A percentile compares a stretch with the other conserved stretches of the same genome.
Conservation (phyloP, 257 asterid species). For the Lithospermum erythrorhizon region DNA sequence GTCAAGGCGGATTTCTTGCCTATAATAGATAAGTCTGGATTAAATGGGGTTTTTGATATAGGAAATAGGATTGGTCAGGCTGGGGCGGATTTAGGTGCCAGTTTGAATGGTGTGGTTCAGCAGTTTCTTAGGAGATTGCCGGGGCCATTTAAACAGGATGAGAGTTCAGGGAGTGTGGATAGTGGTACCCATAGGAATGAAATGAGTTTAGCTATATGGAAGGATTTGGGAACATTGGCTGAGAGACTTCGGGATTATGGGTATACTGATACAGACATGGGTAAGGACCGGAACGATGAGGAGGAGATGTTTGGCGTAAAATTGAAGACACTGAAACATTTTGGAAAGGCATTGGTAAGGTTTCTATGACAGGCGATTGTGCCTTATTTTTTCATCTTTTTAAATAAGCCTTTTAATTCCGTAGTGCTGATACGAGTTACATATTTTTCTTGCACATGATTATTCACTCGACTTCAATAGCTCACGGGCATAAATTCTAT, state of each 20-base stretch:
- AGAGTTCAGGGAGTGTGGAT: slow-evolving; percentile 25
- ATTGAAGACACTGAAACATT: slow-evolving; percentile 53
- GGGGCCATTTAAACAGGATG: slow-evolving; percentile 61
- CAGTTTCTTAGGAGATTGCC: slow-evolving; percentile 66
- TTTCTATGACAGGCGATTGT: background rate
- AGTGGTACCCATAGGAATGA: slow-evolving; percentile 28
- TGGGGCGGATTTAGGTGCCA: slow-evolving; percentile 74
- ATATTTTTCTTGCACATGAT: background rate
- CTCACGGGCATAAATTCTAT: background rate
- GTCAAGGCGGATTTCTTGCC: slow-evolving; percentile 51
- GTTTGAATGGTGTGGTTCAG: slow-evolving; percentile 69
- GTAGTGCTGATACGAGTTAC: background rate
- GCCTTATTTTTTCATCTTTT: background rate
- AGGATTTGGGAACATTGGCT: slow-evolving; percentile 77
- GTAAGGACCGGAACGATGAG: slow-evolving; percentile 35
- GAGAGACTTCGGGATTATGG: slow-evolving; percentile 67
- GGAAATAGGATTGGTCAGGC: slow-evolving; percentile 89
- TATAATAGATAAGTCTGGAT: slow-evolving; percentile 44
- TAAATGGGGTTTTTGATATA: slow-evolving; percentile 74
- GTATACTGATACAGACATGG: slow-evolving; percentile 32
- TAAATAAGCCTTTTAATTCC: background rate
- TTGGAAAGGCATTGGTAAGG: slow-evolving; percentile 73
- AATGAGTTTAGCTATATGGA: slow-evolving; percentile 45
- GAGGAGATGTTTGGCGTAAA: slow-evolving; percentile 43
- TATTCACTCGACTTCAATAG: background rate